phyloP scores from a whole-genome alignment of 768 basidiomycete genomes.

The Kwoniella heveanensis region DNA sequence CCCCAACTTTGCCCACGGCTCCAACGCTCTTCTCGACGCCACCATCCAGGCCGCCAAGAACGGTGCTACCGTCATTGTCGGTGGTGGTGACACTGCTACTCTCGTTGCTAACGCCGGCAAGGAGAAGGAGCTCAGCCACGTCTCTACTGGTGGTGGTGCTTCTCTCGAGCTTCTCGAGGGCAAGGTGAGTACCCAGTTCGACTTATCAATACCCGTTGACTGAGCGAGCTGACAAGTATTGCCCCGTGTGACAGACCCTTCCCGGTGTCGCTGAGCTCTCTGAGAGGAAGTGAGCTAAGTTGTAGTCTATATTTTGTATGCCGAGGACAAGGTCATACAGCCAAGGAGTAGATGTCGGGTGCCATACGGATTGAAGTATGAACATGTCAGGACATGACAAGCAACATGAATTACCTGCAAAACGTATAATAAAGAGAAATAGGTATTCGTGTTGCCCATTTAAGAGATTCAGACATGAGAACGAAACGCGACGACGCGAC shows the following conservation, averaged over 20 bases:
- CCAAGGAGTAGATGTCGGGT: too few species aligned
- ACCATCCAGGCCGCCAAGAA: conserved; percentile 80
- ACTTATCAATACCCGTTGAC: too few species aligned
- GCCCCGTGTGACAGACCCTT: conserved; percentile 62
- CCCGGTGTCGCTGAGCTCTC: conserved; percentile 91
- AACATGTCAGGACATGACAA: too few species aligned
- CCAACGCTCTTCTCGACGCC: conserved; percentile 78
- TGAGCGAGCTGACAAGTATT: too few species aligned
- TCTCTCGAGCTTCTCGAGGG: conserved; percentile 93
- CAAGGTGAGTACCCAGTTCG: conserved; percentile 77
- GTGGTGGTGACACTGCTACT: conserved; percentile 75
- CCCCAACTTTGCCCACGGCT: conserved; percentile 83
- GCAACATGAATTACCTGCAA: too few species aligned
- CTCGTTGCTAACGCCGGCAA: conserved; percentile 81
- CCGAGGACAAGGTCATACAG: too few species aligned
- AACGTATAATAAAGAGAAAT: too few species aligned
- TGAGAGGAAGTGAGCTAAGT: conserved; percentile 63
- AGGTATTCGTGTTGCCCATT: too few species aligned
- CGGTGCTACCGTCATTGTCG: conserved; percentile 90
- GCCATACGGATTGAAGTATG: not conserved
- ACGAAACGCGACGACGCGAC: too few species aligned
- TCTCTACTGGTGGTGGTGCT: conserved; percentile 78
- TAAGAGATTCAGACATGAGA: too few species aligned
- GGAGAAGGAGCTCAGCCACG: conserved; percentile 90
- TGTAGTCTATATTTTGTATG: not conserved